These are phyloP conservation scores for Graphilbum fragrans DNA, from an alignment of 2,329 filamentous ascomycete species.

Conservation along the genomic window DNA sequence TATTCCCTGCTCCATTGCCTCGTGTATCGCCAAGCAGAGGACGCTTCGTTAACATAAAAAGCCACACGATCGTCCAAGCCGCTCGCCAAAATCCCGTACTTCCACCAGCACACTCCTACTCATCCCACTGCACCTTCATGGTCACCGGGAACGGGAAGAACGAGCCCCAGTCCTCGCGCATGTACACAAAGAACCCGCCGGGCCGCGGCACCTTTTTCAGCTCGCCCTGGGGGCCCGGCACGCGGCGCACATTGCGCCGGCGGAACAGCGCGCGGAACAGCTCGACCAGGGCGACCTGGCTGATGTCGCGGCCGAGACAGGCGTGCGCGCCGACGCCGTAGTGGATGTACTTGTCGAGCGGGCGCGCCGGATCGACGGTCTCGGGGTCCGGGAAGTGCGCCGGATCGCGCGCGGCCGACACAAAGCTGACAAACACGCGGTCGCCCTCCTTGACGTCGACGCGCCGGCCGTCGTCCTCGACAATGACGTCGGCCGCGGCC, in stretches of 20 bases:
- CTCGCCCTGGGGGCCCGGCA: slow-evolving; percentile 50
- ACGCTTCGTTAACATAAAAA: no score
- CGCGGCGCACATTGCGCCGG: slow-evolving; percentile 46
- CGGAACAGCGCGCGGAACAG: slow-evolving; percentile 56
- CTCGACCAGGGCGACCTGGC: slow-evolving; percentile 49
- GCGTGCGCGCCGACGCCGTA: slow-evolving; percentile 51
- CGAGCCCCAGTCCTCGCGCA: slow-evolving; percentile 52
- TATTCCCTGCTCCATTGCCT: no score
- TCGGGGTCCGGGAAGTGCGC: slow-evolving; percentile 48
- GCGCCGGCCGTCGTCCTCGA: slow-evolving; percentile 37
- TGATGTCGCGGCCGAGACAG: slow-evolving; percentile 48
- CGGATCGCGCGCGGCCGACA: slow-evolving; percentile 41
- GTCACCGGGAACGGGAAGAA: slow-evolving; percentile 33
- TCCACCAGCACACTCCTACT: slow-evolving; percentile 5
- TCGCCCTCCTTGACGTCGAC: slow-evolving; percentile 42
- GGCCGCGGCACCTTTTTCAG: slow-evolving; percentile 51
- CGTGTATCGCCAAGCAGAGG: no score
- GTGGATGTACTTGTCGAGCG: slow-evolving; percentile 51
- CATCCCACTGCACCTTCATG: slow-evolving; percentile 43
- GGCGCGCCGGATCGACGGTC: slow-evolving; percentile 49
- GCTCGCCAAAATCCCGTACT: no score
- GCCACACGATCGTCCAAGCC: no score
- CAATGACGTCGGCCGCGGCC: slow-evolving; percentile 28
- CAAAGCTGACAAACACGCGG: slow-evolving; percentile 52
- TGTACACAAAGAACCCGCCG: slow-evolving; percentile 46